A percentile compares a stretch with the other conserved stretches of the same genome.
These are phyloP conservation scores for Aspergillaceae sp. DNA, from an alignment of 2,329 filamentous ascomycete genomes.

Conservation along the genomic window DNA sequence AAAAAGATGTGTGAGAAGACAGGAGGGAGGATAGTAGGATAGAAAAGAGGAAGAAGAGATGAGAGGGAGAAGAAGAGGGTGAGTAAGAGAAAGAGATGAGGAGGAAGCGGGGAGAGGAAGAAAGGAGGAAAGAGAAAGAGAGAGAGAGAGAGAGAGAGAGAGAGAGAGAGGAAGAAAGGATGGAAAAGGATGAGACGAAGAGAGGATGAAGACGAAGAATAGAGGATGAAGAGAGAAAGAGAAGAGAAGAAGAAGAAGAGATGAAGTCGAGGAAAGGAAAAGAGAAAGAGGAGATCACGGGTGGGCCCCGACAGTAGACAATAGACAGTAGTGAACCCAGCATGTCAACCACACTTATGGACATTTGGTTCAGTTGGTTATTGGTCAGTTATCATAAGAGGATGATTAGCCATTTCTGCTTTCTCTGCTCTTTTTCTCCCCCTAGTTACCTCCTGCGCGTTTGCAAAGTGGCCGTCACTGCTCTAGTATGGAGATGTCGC, in stretches of 20 bases:
- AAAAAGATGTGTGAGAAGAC: constrained; percentile 3
- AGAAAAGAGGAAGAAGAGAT: constrained; percentile 9
- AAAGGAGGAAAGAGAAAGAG: constrained; percentile 10
- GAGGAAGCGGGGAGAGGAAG: constrained; percentile 10
- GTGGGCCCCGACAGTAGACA: not conserved
- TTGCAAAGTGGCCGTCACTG: no score
- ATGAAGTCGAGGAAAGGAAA: not conserved
- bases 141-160: constrained; percentile 11
- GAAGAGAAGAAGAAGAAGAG: not conserved
- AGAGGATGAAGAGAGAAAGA: constrained; percentile 3
- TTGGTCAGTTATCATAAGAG: no score
- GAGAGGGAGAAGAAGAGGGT: constrained; percentile 7
- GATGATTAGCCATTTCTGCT: no score
- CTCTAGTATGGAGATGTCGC: no score
- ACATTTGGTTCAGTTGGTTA: no score
- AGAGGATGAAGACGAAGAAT: constrained; percentile 1
- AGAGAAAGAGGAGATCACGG: constrained; percentile 5
- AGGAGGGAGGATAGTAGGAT: constrained; percentile 2
- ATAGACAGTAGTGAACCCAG: no score
- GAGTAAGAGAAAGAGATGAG: constrained; percentile 10
- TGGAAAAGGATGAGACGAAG: constrained; percentile 9
- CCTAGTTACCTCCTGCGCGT: no score
- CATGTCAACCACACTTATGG: no score
- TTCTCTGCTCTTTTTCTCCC: no score
- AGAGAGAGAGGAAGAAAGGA: constrained; percentile 11